phyloP scores from a whole-genome alignment of 1,284 basidiomycete species.

The Vanrija sp. region DNA sequence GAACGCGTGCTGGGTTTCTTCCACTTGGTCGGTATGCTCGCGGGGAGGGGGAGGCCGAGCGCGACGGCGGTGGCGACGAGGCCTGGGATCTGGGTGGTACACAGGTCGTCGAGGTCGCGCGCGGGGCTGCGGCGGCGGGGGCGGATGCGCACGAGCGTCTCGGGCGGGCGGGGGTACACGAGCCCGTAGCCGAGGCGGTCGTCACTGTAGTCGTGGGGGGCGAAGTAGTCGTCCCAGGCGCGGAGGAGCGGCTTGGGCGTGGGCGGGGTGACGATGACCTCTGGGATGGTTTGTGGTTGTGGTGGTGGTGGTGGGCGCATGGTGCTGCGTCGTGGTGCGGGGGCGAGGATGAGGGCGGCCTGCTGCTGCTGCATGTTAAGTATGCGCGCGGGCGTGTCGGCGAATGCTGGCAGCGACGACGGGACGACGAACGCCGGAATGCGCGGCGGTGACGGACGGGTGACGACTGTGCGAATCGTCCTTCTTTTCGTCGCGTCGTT shows the following conservation, averaged over 20 bases:
- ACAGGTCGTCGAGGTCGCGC: neutral
- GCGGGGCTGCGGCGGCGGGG: neutral
- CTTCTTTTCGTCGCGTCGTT: too few species aligned
- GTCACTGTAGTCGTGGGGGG: neutral
- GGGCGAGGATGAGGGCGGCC: neutral
- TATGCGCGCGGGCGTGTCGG: too few species aligned
- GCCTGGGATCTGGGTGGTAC: neutral
- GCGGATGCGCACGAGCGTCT: neutral
- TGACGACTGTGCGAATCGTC: too few species aligned
- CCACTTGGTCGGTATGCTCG: neutral
- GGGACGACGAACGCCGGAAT: too few species aligned
- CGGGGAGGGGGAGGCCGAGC: neutral
- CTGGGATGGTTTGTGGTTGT: neutral
- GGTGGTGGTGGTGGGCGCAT: neutral
- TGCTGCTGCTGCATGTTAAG: too few species aligned
- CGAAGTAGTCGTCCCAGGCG: neutral
- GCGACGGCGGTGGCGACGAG: neutral
- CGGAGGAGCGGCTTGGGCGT: neutral
- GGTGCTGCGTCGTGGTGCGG: neutral
- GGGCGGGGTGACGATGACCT: conserved; percentile 1
- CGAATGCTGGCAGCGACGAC: too few species aligned
- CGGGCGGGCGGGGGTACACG: too few species aligned
- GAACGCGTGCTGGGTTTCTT: neutral
- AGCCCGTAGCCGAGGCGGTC: too few species aligned
- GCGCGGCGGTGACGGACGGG: too few species aligned